A percentile compares a stretch with the other conserved stretches of the same genome.
Evolutionary conservation across 192 early-diverging fungal species (phyloP).

Genomic region (Coemansia sp.): DNA sequence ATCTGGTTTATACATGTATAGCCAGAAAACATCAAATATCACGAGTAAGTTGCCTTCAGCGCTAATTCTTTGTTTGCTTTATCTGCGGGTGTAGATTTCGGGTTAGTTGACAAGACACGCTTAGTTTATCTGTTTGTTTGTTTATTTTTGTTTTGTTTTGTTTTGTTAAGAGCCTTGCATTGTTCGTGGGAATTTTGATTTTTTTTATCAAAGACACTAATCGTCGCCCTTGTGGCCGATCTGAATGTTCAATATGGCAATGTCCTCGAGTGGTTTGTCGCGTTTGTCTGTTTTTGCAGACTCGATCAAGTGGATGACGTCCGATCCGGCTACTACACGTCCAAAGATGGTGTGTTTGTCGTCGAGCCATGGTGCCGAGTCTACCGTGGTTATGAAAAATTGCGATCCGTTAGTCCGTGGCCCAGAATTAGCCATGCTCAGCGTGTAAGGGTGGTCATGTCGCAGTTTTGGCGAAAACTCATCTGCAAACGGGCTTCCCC

Average conservation of each 20-base stretch:
- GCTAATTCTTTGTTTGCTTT: not conserved
- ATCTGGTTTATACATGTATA: not conserved
- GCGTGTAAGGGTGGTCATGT: slow-evolving; percentile 87
- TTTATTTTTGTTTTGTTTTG: too few species aligned
- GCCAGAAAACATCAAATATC: too few species aligned
- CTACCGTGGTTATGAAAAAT: slow-evolving; percentile 93
- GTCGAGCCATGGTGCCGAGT: slow-evolving; percentile 87
- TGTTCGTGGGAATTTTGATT: too few species aligned
- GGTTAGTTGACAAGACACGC: not conserved
- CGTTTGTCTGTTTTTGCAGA: slow-evolving; percentile 75
- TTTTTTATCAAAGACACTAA: not conserved
- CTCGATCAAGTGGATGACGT: slow-evolving; percentile 89
- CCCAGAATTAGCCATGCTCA: slow-evolving; percentile 95
- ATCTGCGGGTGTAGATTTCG: not conserved
- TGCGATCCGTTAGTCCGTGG: slow-evolving; percentile 89
- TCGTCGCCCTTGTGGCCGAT: not conserved
- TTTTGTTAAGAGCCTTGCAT: too few species aligned
- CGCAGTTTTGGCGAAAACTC: slow-evolving; percentile 78
- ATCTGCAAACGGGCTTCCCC: slow-evolving; percentile 92
- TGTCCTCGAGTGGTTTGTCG: slow-evolving; percentile 83
- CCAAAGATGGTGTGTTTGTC: slow-evolving; percentile 98
- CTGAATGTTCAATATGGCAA: slow-evolving; percentile 28
- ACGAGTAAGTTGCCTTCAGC: not conserved
- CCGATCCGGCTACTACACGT: slow-evolving; percentile 83
- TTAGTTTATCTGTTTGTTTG: too few species aligned